phyloP scores from a whole-genome alignment of 768 basidiomycete species.

The Rhizopogon vesiculosus region DNA sequence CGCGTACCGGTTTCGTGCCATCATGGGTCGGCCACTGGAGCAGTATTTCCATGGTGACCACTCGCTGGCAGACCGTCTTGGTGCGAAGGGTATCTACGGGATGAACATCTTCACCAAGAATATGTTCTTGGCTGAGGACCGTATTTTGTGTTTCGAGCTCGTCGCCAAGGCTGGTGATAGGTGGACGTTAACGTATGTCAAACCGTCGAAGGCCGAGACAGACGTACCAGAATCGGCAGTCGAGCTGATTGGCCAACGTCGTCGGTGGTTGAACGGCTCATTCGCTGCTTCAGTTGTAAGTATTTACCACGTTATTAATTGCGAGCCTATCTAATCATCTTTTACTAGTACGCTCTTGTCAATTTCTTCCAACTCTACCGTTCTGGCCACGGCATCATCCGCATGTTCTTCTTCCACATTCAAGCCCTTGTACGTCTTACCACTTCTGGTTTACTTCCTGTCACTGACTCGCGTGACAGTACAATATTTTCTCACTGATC shows the following conservation, averaged over 20 bases:
- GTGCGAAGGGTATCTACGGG: constrained; percentile 89
- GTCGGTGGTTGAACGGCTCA: constrained; percentile 95
- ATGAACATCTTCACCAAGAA: constrained; percentile 99
- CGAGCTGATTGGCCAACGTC: constrained; percentile 91
- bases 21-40: constrained; percentile 80
- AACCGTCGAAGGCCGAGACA: constrained; percentile 93
- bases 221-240: constrained; percentile 93
- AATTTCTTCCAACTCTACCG: constrained; percentile 89
- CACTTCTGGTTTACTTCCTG: not conserved
- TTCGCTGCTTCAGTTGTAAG: constrained; percentile 88
- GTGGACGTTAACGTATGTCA: constrained; percentile 91
- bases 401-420: constrained; percentile 96
- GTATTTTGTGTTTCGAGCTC: constrained; percentile 96
- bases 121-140: constrained; percentile 88
- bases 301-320: constrained; percentile 8
- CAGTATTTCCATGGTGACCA: constrained; percentile 89
- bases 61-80: constrained; percentile 86
- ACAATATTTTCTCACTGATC: constrained; percentile 77
- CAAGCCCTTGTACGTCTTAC: constrained; percentile 71
- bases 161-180: constrained; percentile 84
- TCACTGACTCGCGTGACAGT: constrained; percentile 40
- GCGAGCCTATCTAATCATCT: not conserved
- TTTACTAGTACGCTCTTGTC: constrained; percentile 75
- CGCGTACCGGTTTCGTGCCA: constrained; percentile 91
- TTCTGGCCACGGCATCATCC: constrained; percentile 80